Evolutionary conservation across 495 filamentous ascomycete species (phyloP), one percentile per base, ranked within the genome.

Genomic region (Penicillium coprophilum): DNA sequence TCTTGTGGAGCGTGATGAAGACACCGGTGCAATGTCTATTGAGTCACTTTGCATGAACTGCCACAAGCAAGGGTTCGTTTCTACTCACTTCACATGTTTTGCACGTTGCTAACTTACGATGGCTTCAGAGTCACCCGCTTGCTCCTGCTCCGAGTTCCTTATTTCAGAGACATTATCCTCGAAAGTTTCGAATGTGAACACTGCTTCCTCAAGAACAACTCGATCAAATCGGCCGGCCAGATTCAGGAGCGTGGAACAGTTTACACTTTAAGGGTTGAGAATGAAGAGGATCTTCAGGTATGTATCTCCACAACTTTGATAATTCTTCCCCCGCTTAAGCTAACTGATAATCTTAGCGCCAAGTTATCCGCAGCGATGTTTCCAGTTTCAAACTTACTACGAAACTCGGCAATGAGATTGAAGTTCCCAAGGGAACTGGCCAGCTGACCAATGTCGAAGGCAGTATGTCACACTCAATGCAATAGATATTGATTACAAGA

Each of bases 181-280:
- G 96, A 96, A 84, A 96, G 92, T 45, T 99, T 99, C 77, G 83
- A 83, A 57, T 99, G 94, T 75, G 82, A 87, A 1, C 82, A 96
- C 67, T 99, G 94, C 76, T 72, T 85, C 67, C 90, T 96, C 71
- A 80, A 84, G 53, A 93, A 97, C 77, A 92, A 91, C 69, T 90
- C 96, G 64, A 85, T 97, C 55, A 92, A 96, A 67, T 84, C 91
- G 8, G 94, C 94, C 10, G 88, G 88, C 32, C 84, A 89, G 60
- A 94, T 97, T 58, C 94, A 97, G 73, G 87, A 91, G 67, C 88
- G 87, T 52, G 94, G 95, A 24, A 77, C 79, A n/a, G 86, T 84
- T 57, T 94, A 91, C 70, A 82, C 87, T 20, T 78, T 97, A 24
- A 84, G 82, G 17, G 80, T 94, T 1, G 84, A 87, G 40, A 76